Evolutionary conservation across 1,284 basidiomycete species (phyloP), one percentile per base, ranked within the genome.

Genomic region (Trametes sp.): DNA sequence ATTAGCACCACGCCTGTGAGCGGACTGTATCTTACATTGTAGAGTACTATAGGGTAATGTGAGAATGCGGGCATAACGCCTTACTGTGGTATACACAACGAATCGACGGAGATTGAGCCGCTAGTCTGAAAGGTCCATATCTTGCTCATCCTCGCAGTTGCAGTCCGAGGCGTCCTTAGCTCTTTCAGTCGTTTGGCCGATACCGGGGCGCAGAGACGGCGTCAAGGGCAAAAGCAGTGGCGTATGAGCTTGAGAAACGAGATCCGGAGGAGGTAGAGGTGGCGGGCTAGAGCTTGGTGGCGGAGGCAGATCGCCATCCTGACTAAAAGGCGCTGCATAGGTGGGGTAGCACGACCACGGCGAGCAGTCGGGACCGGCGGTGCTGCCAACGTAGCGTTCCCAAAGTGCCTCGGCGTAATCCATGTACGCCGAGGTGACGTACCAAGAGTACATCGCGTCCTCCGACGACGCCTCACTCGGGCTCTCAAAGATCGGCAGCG

Each of bases 401-500:
- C 38, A 41, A 19, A 41, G 38, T 7, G 38, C 38, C 16, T 28
- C 24, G 24, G 13, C 14, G 5, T 46, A 11, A 10, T 10, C 14
- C 24, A 16, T 28, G 45, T 28, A 28, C 21, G 42, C 19, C 10
- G 42, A 45, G 9, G 14, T n/a, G 24, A 5, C 45, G 6, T 21
- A 21, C 19, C 21, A 21, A n/a, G 7, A 8, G 41, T 44, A 44
- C 7, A 21, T n/a, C 7, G 9, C 41, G 9, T 21, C 41, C 41
- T 44, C n/a, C 19, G 28, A 28, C 28, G 29, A 16, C 7, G 28
- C 4, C 4, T 49, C 28, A 44, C 82, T 82, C 23, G n/a, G n/a
- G n/a, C 11, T 33, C 6, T 75, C 80, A 70, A 89, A 90, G 1
- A 86, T 65, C 1, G 86, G 83, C 13, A 92, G 81, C 29, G 80